Evolutionary conservation across 1,139 yeast species (phyloP), one percentile per base, ranked within the genome.

Genomic region (Candida neerlandica): DNA sequence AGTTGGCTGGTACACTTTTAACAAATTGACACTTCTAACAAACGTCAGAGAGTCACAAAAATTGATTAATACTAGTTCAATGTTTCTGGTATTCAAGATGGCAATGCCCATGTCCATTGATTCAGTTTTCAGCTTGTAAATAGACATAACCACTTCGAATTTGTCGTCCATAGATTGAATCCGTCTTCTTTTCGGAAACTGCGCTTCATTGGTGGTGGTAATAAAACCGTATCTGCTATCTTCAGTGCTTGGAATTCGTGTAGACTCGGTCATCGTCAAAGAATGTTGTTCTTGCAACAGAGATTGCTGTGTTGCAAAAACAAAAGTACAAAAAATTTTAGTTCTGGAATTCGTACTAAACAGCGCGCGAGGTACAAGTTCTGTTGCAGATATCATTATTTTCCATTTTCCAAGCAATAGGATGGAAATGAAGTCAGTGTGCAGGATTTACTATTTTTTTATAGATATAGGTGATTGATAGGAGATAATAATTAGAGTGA

Each of bases 31-130:
- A 0, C 80, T 72, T 46, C 80, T 60, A 1, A 75, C 75, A 54
- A 66, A 76, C 0, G 80, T 75, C 54, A 71, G 79, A 0, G 81
- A 69, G 53, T 77, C 82, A 18, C 65, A 57, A 33, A 71, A 65
- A 12, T 65, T 70, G 2, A 70, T 62, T 15, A 71, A 48, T 3
- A 55, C 56, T 47, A 77, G 53, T 43, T 67, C 71, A 33, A 39
- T 16, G 9, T 49, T 49, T 38, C 40, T 44, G 12, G 47, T 37
- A 26, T 52, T 47, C 3, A 51, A 41, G n/a, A 51, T 40, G 15
- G 55, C 53, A 15, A 54, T 16, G 5, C 57, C 55, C 15, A 52
- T 41, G 35, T 51, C 55, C 44, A 44, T 45, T 9, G 52, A 38
- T 12, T 54, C 57, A 2, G 49, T 44, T 27, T 45, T 54, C 41